Evolutionary conservation across 2,329 filamentous ascomycete genomes (phyloP), one percentile per base, ranked within the genome.

Genomic region (Didymella pomorum): DNA sequence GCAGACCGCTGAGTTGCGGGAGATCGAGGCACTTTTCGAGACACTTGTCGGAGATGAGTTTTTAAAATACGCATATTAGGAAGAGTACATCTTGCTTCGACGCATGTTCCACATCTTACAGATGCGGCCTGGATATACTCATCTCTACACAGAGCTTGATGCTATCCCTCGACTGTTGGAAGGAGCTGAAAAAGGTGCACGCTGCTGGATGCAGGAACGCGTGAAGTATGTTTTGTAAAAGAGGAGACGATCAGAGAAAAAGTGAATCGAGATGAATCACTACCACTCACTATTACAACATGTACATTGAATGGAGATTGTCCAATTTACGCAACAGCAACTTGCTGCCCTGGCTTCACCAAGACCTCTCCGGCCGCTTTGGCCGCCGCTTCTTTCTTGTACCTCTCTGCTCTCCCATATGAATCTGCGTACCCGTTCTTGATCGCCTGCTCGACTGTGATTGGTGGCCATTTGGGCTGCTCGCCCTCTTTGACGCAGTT

Each of bases 361-460:
- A 60, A 25, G 14, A 29, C 39, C 18, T 48, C 51, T 41, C 47
- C 47, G 18, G 39, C 58, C 25, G 45, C 60, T 53, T 68, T 68
- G 47, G 65, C 64, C 23, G 68, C 66, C 23, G 70, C 61, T n/a
- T 75, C 75, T 60, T 71, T 71, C 67, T 80, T 80, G 54, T 72
- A 79, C 46, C 66, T 71, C 62, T 79, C 76, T 11, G 78, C 79
- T n/a, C 71, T 59, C 2, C 79, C 79, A 67, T 81, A 81, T 52
- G 76, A 80, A 58, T 77, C 74, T 44, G 74, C 71, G 58, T 81
- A 81, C n/a, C 77, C 73, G 0, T 69, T 71, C 45, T 70, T 67
- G 6, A 81, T 76, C 50, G 76, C 75, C 29, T 79, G 71, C 60
- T 79, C 72, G 5, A 81, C 79, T 8, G 79, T 79, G 33, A 81